Percentiles rank a stretch among this genome's conserved stretches.
phyloP scores from a whole-genome alignment of 2,329 filamentous ascomycete genomes.

The Ophiostoma novo-ulmi region DNA sequence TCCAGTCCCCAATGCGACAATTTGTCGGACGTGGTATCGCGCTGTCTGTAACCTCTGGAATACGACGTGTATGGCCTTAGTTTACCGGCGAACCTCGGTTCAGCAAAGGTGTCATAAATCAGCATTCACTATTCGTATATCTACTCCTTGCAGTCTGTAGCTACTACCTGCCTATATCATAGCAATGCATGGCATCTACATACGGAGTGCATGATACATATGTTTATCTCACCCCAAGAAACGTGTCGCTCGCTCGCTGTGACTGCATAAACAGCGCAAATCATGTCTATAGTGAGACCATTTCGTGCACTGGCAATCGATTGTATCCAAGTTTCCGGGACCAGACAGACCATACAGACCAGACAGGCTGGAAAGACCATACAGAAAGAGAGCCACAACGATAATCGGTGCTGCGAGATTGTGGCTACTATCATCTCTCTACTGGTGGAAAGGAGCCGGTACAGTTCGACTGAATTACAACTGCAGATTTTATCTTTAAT shows the following conservation, averaged over 20 bases:
- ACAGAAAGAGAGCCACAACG: background rate
- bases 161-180: conserved; percentile 2
- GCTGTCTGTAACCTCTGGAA: background rate
- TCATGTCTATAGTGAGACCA: background rate
- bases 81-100: background rate
- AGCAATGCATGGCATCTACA: background rate
- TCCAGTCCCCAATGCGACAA: background rate
- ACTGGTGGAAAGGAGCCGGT: background rate
- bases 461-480: background rate
- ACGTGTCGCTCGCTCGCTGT: background rate
- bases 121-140: background rate
- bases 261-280: background rate
- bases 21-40: background rate
- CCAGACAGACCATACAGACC: background rate
- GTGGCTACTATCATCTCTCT: no score
- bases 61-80: background rate
- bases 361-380: background rate
- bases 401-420: background rate
- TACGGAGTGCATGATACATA: background rate
- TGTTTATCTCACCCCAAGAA: background rate
- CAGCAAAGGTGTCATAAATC: background rate
- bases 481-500: no score
- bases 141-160: background rate
- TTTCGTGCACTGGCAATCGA: background rate
- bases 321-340: background rate